Evolutionary conservation across 202 grass and related monocot species (phyloP), one percentile per base, ranked within the genome.

Genomic region (Digitaria exilis): DNA sequence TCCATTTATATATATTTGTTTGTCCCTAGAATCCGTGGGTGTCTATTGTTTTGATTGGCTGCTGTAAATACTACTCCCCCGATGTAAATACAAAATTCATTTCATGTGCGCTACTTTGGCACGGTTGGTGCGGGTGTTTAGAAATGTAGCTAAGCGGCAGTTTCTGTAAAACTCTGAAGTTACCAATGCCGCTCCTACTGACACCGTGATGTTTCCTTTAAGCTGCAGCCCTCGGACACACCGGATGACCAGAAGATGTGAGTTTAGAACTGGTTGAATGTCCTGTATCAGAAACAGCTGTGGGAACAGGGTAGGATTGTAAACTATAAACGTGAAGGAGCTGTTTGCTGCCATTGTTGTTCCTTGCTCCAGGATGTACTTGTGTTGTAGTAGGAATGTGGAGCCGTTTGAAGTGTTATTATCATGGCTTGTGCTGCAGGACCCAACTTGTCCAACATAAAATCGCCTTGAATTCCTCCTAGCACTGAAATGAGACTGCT

Each of bases 1-100:
- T 34, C 15, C 14, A n/a, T 19, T 81, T n/a, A n/a, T n/a, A 39
- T 37, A 82, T 75, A 65, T 78, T 82, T n/a, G 13, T 54, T 30
- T 43, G 65, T 50, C 28, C 12, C 7, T 9, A 65, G 30, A 41
- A 82, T 75, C 1, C 50, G 32, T 69, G 51, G 35, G 48, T 45
- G 60, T 60, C 24, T n/a, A 70, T 61, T 55, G 11, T 59, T 65
- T 75, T 69, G 34, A 54, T 60, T 79, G 25, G 2, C 11, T 21
- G 1, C 37, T 66, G 78, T 73, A 85, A 75, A 63, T 65, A 29
- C 2, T 55, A 21, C 60, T 44, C 24, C 16, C 16, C 34, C 63
- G 42, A 50, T 24, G 65, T 89, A 48, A 88, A 83, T 43, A 64
- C 26, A 18, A 2, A 34, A 19, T 39, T 32, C 11, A 1, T 17